Evolutionary conservation across 208 protist genomes (phyloP).

Genomic region (Leishmania amazonensis): DNA sequence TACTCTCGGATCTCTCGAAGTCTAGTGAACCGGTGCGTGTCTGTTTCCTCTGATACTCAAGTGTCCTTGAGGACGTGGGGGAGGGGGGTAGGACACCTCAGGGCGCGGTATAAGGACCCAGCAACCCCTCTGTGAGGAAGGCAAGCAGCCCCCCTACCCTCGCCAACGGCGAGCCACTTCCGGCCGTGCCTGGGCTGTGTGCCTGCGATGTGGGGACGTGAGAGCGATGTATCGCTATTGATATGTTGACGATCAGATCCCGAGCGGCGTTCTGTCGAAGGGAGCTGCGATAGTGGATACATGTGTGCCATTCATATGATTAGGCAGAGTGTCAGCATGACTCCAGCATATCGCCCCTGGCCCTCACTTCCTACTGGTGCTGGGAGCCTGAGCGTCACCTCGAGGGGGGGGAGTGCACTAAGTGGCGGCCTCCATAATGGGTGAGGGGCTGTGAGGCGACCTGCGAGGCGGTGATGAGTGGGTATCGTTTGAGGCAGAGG

Average conservation of each 20-base stretch:
- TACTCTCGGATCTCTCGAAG: background rate
- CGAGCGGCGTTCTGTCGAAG: background rate
- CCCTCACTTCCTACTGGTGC: background rate
- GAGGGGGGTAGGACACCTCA: background rate
- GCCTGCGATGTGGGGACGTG: background rate
- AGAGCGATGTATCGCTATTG: background rate
- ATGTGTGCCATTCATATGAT: background rate
- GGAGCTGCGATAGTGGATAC: background rate
- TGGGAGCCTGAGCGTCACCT: background rate
- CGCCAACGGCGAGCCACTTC: background rate
- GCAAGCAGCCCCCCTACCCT: background rate
- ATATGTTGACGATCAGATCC: background rate
- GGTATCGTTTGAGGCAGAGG: background rate
- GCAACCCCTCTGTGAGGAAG: background rate
- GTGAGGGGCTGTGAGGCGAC: background rate
- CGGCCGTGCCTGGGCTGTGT: background rate
- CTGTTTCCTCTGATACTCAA: slow-evolving; percentile 10
- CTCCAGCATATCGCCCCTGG: background rate
- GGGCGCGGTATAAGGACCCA: background rate
- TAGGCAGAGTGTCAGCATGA: background rate
- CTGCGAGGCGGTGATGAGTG: background rate
- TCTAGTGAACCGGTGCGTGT: background rate
- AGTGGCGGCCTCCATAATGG: background rate
- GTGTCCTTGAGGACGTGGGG: background rate
- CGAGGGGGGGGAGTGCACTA: background rate